Conservation (phyloP, 176 grass and related monocot species). For the Dendrocalamus sinicus region DNA sequence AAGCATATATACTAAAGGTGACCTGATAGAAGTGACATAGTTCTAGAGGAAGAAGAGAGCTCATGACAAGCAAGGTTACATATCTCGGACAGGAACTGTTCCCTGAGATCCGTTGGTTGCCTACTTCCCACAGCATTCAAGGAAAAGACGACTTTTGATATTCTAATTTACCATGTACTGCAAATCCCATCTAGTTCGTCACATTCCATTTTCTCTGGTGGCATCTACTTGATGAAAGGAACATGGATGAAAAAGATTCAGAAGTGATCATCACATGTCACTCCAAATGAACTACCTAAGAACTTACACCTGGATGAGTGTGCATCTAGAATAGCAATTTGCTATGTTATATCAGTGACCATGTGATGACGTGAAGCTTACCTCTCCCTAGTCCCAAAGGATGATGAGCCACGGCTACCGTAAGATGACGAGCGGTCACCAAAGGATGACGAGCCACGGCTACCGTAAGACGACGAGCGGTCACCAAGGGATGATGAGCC, state of each 20-base stretch:
- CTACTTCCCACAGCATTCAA: not conserved
- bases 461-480: slow-evolving; percentile 37
- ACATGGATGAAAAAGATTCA: not conserved
- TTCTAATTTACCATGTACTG: not conserved
- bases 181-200: not conserved
- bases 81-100: not conserved
- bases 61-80: not conserved
- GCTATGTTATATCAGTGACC: not conserved
- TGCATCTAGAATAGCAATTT: not conserved
- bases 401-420: slow-evolving; percentile 35
- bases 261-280: not conserved
- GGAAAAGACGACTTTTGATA: not conserved
- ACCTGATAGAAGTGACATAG: not conserved
- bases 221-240: not conserved
- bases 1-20: not conserved
- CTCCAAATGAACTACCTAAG: not conserved
- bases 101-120: not conserved
- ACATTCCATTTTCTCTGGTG: slow-evolving; percentile 1
- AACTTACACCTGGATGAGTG: not conserved
- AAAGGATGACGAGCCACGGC: slow-evolving; percentile 13
- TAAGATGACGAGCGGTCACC: slow-evolving; percentile 25
- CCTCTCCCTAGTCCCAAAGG: slow-evolving; percentile 70
- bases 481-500: slow-evolving; percentile 40
- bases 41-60: not conserved
- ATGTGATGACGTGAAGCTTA: slow-evolving; percentile 24